Conservation (phyloP, 2,329 filamentous ascomycete genomes). For the Elsinoe arachidis region DNA sequence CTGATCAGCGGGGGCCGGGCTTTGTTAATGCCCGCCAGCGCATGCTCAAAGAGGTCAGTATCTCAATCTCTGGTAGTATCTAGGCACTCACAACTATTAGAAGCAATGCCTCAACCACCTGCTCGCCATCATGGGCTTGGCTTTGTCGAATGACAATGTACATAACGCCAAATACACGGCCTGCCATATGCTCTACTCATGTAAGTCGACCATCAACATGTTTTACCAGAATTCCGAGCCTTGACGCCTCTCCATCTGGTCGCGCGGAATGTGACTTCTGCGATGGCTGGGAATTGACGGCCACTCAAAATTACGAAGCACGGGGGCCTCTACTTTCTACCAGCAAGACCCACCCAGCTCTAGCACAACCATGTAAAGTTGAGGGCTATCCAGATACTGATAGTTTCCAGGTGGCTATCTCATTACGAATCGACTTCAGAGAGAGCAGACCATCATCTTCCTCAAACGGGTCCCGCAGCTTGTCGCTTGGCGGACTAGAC, state of each 20-base stretch:
- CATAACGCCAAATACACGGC: constrained; percentile 22
- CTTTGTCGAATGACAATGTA: constrained; percentile 19
- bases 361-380: too few species aligned
- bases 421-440: constrained; percentile 18
- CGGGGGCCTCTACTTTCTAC: too few species aligned
- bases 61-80: background rate
- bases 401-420: constrained; percentile 16
- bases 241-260: too few species aligned
- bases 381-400: background rate
- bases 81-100: constrained; percentile 11
- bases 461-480: constrained; percentile 16
- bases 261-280: too few species aligned
- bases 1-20: constrained; percentile 14
- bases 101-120: constrained; percentile 18
- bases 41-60: constrained; percentile 17
- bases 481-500: constrained; percentile 19
- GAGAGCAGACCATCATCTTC: constrained; percentile 16
- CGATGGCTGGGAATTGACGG: too few species aligned
- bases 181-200: constrained; percentile 19
- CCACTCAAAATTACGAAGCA: too few species aligned
- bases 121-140: constrained; percentile 18
- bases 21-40: constrained; percentile 19
- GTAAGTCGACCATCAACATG: background rate
- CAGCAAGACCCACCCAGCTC: too few species aligned
- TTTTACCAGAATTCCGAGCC: too few species aligned